A percentile compares a stretch with the other conserved stretches of the same genome.
Conservation (phyloP, 805 yeast species). For the Millerago galiae region DNA sequence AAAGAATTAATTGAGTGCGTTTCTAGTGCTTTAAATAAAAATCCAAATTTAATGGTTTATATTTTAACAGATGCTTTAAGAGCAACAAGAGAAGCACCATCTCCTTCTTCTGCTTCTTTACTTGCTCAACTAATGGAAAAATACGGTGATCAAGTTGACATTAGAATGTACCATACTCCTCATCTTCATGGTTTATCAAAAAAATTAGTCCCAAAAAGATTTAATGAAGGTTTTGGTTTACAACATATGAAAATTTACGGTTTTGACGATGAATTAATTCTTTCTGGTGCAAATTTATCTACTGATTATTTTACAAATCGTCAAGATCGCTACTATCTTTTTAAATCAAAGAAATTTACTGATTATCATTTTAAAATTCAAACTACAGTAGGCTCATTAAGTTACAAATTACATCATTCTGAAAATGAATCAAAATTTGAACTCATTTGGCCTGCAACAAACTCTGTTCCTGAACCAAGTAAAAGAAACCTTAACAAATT, state of each 20-base stretch:
- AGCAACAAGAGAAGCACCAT: constrained; percentile 90
- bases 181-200: constrained; percentile 64
- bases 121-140: constrained; percentile 59
- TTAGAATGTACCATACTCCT: constrained; percentile 88
- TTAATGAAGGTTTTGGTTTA: constrained; percentile 86
- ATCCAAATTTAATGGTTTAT: constrained; percentile 58
- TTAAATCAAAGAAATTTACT: constrained; percentile 50
- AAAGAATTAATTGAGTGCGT: constrained; percentile 64
- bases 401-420: constrained; percentile 55
- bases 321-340: constrained; percentile 85
- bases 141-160: constrained; percentile 64
- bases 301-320: constrained; percentile 89
- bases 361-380: constrained; percentile 75
- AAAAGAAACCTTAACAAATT: constrained; percentile 44
- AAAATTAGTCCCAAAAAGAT: constrained; percentile 64
- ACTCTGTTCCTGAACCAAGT: constrained; percentile 63
- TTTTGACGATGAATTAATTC: constrained; percentile 79
- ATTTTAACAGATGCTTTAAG: constrained; percentile 82
- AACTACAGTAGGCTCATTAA: constrained; percentile 55
- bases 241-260: constrained; percentile 98
- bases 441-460: constrained; percentile 69
- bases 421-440: constrained; percentile 42
- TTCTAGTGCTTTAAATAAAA: constrained; percentile 49
- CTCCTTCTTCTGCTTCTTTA: constrained; percentile 64
- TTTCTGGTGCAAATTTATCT: constrained; percentile 89